Base-by-base conservation (phyloP, 352 stramenopile species). In the Achlya hypogyna region DNA sequence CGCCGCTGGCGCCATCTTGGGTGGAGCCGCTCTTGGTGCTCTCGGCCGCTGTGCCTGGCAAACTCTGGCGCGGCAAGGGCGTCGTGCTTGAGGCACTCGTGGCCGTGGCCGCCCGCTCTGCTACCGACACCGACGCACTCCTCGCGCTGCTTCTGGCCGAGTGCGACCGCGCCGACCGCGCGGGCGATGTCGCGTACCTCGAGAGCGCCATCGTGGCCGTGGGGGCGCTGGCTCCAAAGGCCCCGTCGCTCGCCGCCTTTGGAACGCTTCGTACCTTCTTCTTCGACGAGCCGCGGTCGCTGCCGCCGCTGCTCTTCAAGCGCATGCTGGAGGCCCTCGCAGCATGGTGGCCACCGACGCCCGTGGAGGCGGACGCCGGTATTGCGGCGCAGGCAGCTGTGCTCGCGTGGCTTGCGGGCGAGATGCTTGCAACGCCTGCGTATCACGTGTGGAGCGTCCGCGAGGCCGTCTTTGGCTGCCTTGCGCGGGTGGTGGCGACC, bases 51-150 rank as follows among this genome's bases (percentile, higher is more conserved):
- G 77, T 93, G 9, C 84, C 84, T 5, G 84, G 84, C 2, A 77
- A 81, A 45, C 70, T 93, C 1, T 93, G 84, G 84, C 81, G 72
- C 34, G 82, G 84, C 43, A 93, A 93, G 51, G 84, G 84, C 14
- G 78, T 82, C 22, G 75, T 91, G 32, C 64, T 93, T 9, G 84
- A 93, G 53, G 80, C 84, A 16, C 74, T 93, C 5, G 79, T 88
- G 2, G 71, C 73, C 2, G 70, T 88, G n/a, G 75, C 76, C 3
- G 43, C 53, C 43, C 69, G 81, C 2, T 65, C 32, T 32, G 52
- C 28, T 0, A 45, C 31, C 23, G 45, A 28, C 25, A 40, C 14
- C 9, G 58, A 71, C 32, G 51, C 56, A 0, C 40, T 90, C 40
- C 78, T 74, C 6, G 40, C 49, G 9, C 63, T 91, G 32, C 66